Conservation (phyloP, 305 asterid genomes). For the Fraxinus albicans region DNA sequence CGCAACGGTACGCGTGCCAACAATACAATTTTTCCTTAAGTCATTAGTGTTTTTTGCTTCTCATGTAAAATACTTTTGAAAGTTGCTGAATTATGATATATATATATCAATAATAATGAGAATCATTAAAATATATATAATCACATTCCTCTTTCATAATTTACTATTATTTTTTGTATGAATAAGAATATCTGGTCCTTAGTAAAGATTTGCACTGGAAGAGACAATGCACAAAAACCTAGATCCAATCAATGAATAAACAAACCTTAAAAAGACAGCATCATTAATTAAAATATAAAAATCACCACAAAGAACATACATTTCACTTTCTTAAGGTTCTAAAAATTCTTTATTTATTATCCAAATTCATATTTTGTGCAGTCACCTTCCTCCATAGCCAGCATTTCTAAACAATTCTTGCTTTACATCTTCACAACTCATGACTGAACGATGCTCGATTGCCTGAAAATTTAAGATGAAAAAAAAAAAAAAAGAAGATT, state of each 20-base stretch:
- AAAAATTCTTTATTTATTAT: neutral
- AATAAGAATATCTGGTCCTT: neutral
- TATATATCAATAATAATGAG: neutral
- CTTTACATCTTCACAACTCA: slow-evolving; percentile 64
- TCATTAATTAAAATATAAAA: slow-evolving; percentile 23
- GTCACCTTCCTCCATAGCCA: slow-evolving; percentile 82
- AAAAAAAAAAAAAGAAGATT: neutral
- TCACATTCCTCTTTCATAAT: neutral
- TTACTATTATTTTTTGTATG: neutral
- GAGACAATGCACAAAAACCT: neutral
- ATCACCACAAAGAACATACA: slow-evolving; percentile 24
- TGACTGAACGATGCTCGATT: slow-evolving; percentile 43
- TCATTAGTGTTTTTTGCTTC: neutral
- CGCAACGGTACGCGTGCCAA: neutral
- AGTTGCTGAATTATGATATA: neutral
- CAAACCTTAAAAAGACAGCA: slow-evolving; percentile 10
- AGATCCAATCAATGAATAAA: neutral
- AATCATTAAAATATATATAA: neutral
- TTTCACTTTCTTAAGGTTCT: neutral
- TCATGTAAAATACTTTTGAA: neutral
- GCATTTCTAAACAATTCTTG: slow-evolving; percentile 73
- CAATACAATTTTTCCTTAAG: neutral
- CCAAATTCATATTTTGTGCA: slow-evolving; percentile 24
- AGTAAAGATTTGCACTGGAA: neutral
- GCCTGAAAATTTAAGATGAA: slow-evolving; percentile 32